Base-by-base conservation (phyloP, 345 rosid species). In the Xanthoceras sorbifolium region DNA sequence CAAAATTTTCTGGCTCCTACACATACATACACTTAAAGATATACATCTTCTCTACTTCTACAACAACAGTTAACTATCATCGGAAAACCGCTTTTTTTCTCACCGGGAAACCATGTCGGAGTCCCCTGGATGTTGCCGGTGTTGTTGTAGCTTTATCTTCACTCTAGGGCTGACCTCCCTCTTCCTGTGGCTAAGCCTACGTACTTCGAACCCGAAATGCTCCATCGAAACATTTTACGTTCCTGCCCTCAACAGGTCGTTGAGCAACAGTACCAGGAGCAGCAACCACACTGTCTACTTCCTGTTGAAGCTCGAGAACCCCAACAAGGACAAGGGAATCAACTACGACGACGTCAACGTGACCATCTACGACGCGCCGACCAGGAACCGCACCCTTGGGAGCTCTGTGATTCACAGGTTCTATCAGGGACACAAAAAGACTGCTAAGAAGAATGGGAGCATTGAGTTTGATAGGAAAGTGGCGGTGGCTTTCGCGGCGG, bases 111-210 rank as follows among this genome's bases (percentile, higher is more conserved):
- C 17, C 65, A 81, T 85, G 93, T 9, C 85, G 61, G 82, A 82
- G n/a, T 0, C 64, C 79, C 34, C 28, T 0, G 78, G 71, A 1
- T 76, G 90, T 32, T 82, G 93, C 79, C 65, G 79, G 38, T 88
- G 93, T 72, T 92, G 97, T 72, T 83, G 83, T 36, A 84, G 82
- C 68, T 79, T 93, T 80, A 78, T 90, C 71, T 69, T 94, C 82
- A 83, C 87, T 5, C 76, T 79, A 32, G 97, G 97, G 48, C 67
- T 94, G 17, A 82, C 97, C 22, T 77, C 87, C 25, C 89, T 94
- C 18, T 88, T 91, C 81, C 4, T 94, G 76, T 93, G 99, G 99
- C 90, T 93, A 1, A 85, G 90, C 44, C 78, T 91, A n/a, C 92
- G 93, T 5, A 25, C 91, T 28, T 65, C 87, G 29, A 81, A 82